Conservation (phyloP, 176 grass and related monocot species). For the Calamus simplicifolius region DNA sequence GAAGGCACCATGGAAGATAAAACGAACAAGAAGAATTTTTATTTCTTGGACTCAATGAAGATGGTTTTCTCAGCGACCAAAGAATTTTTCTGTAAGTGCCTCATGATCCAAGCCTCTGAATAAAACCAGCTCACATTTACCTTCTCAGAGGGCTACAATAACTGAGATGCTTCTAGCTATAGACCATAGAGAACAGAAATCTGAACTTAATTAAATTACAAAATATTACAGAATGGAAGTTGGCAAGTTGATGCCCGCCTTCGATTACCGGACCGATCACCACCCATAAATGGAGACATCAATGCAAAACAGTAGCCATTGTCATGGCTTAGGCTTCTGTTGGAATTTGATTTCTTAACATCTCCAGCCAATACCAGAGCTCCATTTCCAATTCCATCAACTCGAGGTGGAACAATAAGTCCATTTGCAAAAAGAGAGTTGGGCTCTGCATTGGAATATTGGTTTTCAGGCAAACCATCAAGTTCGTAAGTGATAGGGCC, state of each 20-base stretch:
- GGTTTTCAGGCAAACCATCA: background rate
- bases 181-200: no score
- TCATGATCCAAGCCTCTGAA: no score
- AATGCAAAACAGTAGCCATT: slow-evolving; percentile 5
- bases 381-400: background rate
- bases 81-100: no score
- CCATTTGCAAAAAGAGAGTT: slow-evolving; percentile 8
- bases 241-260: background rate
- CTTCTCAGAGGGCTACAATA: no score
- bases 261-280: slow-evolving; percentile 1
- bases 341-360: background rate
- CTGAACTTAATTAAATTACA: no score
- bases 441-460: background rate
- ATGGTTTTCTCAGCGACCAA: no score
- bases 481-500: background rate
- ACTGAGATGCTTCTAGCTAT: no score
- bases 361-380: background rate
- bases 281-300: slow-evolving; percentile 10
- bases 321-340: background rate
- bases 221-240: no score
- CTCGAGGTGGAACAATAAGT: background rate
- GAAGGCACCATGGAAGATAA: no score
- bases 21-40: no score
- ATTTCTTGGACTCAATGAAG: no score
- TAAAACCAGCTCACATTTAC: no score